Evolutionary conservation across 2,329 filamentous ascomycete genomes (phyloP).

Genomic region (Coniochaeta sp.): DNA sequence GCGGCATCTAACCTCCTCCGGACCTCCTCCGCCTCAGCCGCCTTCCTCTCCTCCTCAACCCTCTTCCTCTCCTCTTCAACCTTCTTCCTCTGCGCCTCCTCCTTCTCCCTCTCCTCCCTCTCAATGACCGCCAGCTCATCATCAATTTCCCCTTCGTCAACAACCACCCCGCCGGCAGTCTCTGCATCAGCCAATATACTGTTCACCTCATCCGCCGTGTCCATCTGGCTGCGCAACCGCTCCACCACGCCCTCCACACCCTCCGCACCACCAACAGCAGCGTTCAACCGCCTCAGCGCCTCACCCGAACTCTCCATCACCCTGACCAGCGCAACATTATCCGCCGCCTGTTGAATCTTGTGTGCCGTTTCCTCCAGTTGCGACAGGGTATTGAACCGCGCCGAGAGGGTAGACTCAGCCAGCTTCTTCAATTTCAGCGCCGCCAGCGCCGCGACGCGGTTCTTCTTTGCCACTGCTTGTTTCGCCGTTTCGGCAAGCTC

Average conservation of each 20-base stretch:
- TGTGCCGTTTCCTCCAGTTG: slow-evolving; percentile 78
- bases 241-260: slow-evolving; percentile 71
- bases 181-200: slow-evolving; percentile 62
- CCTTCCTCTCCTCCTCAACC: slow-evolving; percentile 17
- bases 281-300: slow-evolving; percentile 66
- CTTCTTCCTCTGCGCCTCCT: slow-evolving; percentile 43
- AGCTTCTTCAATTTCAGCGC: slow-evolving; percentile 78
- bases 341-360: slow-evolving; percentile 79
- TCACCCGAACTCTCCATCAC: slow-evolving; percentile 73
- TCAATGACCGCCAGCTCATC: slow-evolving; percentile 78
- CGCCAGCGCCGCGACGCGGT: slow-evolving; percentile 66
- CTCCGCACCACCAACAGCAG: slow-evolving; percentile 68
- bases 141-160: slow-evolving; percentile 81
- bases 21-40: slow-evolving; percentile 37
- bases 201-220: slow-evolving; percentile 72
- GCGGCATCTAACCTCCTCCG: slow-evolving; percentile 41
- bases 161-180: slow-evolving; percentile 20
- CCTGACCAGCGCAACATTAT: slow-evolving; percentile 75
- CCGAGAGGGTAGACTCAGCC: slow-evolving; percentile 64
- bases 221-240: slow-evolving; percentile 70
- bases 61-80: slow-evolving; percentile 38
- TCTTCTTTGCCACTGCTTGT: slow-evolving; percentile 63
- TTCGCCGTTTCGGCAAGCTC: slow-evolving; percentile 59
- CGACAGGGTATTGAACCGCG: slow-evolving; percentile 63
- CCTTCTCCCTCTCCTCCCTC: slow-evolving; percentile 45